phyloP scores from a whole-genome alignment of 1,284 basidiomycete genomes.

The Pholiota adiposa region DNA sequence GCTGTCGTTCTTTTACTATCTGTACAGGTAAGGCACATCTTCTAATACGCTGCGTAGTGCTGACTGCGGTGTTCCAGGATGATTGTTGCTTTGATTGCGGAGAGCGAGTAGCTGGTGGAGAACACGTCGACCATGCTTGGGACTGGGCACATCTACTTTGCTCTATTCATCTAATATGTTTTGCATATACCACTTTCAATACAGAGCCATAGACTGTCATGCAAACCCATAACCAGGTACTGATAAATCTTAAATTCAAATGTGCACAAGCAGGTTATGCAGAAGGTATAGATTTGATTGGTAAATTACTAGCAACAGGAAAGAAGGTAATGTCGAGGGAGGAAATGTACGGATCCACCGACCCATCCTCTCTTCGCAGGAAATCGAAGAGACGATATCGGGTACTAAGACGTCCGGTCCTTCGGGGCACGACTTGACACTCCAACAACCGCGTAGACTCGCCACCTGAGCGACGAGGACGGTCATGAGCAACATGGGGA shows the following conservation, averaged over 20 bases:
- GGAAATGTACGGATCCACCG: constrained; percentile 74
- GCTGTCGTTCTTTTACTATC: constrained; percentile 95
- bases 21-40: constrained; percentile 79
- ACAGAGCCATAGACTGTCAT: not conserved
- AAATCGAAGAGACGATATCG: constrained; percentile 50
- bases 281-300: no score
- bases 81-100: constrained; percentile 87
- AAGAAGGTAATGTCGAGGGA: not conserved
- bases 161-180: constrained; percentile 20
- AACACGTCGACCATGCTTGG: not conserved
- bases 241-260: no score
- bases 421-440: constrained; percentile 84
- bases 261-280: no score
- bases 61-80: constrained; percentile 40
- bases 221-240: not conserved
- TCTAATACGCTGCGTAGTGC: not conserved
- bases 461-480: constrained; percentile 41
- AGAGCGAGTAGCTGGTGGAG: constrained; percentile 57
- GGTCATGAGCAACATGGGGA: constrained; percentile 88
- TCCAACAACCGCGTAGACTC: constrained; percentile 73
- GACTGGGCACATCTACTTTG: constrained; percentile 14
- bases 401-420: constrained; percentile 81
- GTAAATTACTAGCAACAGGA: not conserved
- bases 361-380: constrained; percentile 63
- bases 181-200: constrained; percentile 4